Evolutionary conservation across 2,329 filamentous ascomycete genomes (phyloP).

Genomic region (Epicoccum nigrum): DNA sequence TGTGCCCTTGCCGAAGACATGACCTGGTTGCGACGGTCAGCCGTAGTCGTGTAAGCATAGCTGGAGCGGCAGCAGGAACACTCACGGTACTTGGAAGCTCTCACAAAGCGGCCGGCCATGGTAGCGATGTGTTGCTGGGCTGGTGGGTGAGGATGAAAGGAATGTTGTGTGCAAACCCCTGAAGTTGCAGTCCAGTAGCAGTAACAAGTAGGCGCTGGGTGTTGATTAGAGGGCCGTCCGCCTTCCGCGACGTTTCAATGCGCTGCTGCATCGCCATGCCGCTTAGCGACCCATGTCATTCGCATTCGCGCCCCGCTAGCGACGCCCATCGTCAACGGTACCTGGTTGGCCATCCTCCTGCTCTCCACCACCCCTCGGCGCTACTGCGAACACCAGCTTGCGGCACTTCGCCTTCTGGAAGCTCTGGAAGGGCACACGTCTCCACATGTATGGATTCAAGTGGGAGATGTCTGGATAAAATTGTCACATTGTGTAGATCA

Average conservation of each 20-base stretch:
- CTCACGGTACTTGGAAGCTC: slow-evolving; percentile 75
- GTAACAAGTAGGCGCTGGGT: slow-evolving; percentile 14
- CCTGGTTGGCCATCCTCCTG: slow-evolving; percentile 4
- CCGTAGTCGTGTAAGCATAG: slow-evolving; percentile 31
- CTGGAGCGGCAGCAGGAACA: slow-evolving; percentile 25
- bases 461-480: background rate
- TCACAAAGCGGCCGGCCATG: slow-evolving; percentile 76
- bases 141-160: slow-evolving; percentile 3
- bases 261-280: slow-evolving; percentile 15
- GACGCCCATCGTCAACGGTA: slow-evolving; percentile 6
- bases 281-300: slow-evolving; percentile 16
- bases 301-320: slow-evolving; percentile 11
- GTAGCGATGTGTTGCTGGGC: slow-evolving; percentile 15
- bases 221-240: slow-evolving; percentile 9
- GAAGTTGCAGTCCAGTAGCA: slow-evolving; percentile 10
- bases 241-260: slow-evolving; percentile 19
- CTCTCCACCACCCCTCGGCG: slow-evolving; percentile 17
- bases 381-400: slow-evolving; percentile 18
- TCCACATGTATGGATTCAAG: background rate
- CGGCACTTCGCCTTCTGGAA: slow-evolving; percentile 4
- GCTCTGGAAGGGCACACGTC: background rate
- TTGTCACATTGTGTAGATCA: background rate
- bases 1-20: slow-evolving; percentile 95
- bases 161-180: slow-evolving; percentile 10
- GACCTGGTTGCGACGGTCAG: slow-evolving; percentile 65